Percentiles rank a stretch among this genome's conserved stretches.
Conservation (phyloP, 2,329 filamentous ascomycete species). For the Colletotrichum sublineola region DNA sequence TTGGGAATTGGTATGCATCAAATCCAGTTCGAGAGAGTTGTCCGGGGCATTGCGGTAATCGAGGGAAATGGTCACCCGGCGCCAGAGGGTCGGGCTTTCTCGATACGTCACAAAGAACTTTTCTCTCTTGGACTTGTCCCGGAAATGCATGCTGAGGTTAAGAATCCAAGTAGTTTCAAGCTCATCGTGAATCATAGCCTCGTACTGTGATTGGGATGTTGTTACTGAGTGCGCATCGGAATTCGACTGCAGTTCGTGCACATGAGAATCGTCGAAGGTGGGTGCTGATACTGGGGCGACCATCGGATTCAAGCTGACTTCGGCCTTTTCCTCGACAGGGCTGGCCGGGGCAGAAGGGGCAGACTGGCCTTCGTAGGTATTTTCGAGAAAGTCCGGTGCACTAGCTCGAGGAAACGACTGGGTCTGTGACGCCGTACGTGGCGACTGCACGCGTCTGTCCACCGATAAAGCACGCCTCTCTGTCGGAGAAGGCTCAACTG, state of each 20-base stretch:
- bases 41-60: constrained; percentile 87
- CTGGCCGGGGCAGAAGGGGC: constrained; percentile 49
- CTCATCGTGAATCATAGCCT: constrained; percentile 80
- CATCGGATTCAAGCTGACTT: constrained; percentile 44
- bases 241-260: constrained; percentile 51
- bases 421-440: constrained; percentile 52
- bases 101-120: constrained; percentile 99
- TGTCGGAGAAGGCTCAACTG: constrained; percentile 71
- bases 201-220: constrained; percentile 63
- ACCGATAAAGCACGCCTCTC: constrained; percentile 81
- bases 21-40: constrained; percentile 87
- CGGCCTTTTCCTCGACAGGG: constrained; percentile 51
- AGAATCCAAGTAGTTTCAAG: constrained; percentile 93
- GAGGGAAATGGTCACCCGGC: constrained; percentile 90
- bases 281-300: constrained; percentile 39
- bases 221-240: constrained; percentile 63
- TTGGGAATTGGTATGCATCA: constrained; percentile 83
- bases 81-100: constrained; percentile 81
- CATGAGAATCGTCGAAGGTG: constrained; percentile 23
- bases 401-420: constrained; percentile 60
- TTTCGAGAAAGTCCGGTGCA: constrained; percentile 60
- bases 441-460: constrained; percentile 62
- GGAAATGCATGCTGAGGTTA: constrained; percentile 98
- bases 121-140: constrained; percentile 90
- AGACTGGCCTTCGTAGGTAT: constrained; percentile 46